These are phyloP conservation scores for Aureobasidium uvarum DNA, from an alignment of 2,329 filamentous ascomycete species.

Conservation along the genomic window DNA sequence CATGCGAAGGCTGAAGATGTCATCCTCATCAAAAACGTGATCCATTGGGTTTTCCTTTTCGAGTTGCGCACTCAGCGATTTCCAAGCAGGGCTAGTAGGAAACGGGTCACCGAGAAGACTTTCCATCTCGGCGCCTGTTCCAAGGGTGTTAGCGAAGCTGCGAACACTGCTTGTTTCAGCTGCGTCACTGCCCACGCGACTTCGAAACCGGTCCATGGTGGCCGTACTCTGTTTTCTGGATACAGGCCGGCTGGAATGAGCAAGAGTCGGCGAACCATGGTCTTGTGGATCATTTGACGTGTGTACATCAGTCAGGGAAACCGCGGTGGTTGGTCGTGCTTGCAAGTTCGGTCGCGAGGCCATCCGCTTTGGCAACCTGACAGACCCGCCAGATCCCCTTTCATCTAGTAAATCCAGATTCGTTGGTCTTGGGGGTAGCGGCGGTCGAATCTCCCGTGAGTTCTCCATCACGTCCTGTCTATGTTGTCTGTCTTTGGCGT, in stretches of 20 bases:
- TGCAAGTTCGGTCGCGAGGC: constrained; percentile 44
- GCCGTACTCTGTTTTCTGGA: constrained; percentile 43
- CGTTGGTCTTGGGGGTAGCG: constrained; percentile 40
- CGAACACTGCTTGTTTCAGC: constrained; percentile 65
- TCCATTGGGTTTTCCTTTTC: constrained; percentile 42
- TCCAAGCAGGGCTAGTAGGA: constrained; percentile 64
- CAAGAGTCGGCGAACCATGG: constrained; percentile 31
- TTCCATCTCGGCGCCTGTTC: constrained; percentile 68
- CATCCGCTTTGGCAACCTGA: constrained; percentile 38
- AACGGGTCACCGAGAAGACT: constrained; percentile 73
- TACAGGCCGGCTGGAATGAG: constrained; percentile 36
- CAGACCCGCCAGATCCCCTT: constrained; percentile 31
- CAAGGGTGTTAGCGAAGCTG: constrained; percentile 64
- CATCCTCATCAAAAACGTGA: constrained; percentile 56
- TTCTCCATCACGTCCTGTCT: constrained; percentile 4
- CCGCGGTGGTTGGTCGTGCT: constrained; percentile 75
- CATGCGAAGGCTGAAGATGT: constrained; percentile 62
- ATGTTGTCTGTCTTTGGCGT: background rate
- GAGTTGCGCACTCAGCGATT: constrained; percentile 62
- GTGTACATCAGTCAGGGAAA: constrained; percentile 78
- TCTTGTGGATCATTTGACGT: constrained; percentile 68
- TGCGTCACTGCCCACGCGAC: constrained; percentile 53
- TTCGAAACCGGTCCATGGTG: constrained; percentile 45
- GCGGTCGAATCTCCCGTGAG: constrained; percentile 40
- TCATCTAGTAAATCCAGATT: constrained; percentile 36